Conservation (phyloP, 2,329 filamentous ascomycete genomes). For the Truncatella angustata region DNA sequence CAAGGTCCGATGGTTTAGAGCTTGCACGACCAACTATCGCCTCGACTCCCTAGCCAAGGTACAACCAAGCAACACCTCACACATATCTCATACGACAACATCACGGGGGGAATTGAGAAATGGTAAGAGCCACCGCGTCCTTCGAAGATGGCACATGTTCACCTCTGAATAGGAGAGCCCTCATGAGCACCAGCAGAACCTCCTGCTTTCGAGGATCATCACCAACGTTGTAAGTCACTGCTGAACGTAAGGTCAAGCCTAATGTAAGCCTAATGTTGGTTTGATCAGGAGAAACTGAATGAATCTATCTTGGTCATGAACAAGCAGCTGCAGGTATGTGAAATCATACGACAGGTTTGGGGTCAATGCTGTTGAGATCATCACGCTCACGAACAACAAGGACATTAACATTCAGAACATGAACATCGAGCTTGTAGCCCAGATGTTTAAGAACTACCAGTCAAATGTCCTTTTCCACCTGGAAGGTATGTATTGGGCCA, state of each 20-base stretch:
- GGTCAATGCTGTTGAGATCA: neutral
- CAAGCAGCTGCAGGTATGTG: constrained; percentile 74
- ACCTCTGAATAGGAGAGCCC: constrained; percentile 70
- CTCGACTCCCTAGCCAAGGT: neutral
- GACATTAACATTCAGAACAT: constrained; percentile 99
- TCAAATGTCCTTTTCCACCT: constrained; percentile 96
- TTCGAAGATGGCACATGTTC: neutral
- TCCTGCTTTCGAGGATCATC: constrained; percentile 91
- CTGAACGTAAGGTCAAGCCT: neutral
- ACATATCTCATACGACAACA: neutral
- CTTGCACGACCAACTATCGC: neutral
- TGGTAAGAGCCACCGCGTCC: neutral
- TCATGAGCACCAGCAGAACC: constrained; percentile 94
- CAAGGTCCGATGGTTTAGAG: constrained; percentile 1
- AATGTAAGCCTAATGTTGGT: too few relatives aligned
- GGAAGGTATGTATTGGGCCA: constrained; percentile 65
- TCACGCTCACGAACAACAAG: constrained; percentile 39
- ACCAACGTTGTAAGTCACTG: constrained; percentile 82
- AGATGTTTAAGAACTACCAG: constrained; percentile 99
- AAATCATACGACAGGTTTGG: constrained; percentile 15
- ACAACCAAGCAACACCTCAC: neutral
- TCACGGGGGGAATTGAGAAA: neutral
- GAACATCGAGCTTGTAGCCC: constrained; percentile 95
- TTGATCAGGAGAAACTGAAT: constrained; percentile 98
- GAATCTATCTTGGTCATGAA: constrained; percentile 92